Evolutionary conservation across 176 grass and related monocot species (phyloP).

Genomic region (Triticum urartu): DNA sequence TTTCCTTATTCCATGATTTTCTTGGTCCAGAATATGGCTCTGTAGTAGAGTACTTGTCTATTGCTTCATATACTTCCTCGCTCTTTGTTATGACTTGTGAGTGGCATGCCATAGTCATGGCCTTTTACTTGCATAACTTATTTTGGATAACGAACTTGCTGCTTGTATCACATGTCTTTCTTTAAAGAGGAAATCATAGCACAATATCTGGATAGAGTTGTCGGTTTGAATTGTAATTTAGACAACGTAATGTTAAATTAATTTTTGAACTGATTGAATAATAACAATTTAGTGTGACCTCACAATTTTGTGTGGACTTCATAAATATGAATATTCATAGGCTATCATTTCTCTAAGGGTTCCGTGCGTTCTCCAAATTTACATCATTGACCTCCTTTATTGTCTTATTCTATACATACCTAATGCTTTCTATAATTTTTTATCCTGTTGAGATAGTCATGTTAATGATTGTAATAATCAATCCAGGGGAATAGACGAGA

Average conservation of each 20-base stretch:
- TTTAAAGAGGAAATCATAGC: neutral
- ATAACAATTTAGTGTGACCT: neutral
- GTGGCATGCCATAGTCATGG: neutral
- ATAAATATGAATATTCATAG: neutral
- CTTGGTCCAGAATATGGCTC: neutral
- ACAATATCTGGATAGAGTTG: neutral
- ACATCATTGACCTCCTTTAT: neutral
- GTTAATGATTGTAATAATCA: neutral
- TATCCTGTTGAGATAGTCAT: neutral
- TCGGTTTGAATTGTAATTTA: neutral
- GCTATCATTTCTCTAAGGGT: neutral
- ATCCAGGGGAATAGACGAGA: slow-evolving; percentile 94
- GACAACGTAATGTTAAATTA: neutral
- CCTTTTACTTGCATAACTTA: neutral
- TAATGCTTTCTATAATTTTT: neutral
- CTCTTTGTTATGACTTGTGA: slow-evolving; percentile 4
- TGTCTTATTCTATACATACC: neutral
- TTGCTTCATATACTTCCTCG: neutral
- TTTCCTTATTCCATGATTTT: neutral
- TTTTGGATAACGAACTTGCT: neutral
- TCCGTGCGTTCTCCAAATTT: neutral
- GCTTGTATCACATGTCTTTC: neutral
- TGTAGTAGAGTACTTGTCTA: neutral
- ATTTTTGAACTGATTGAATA: neutral
- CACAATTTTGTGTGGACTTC: neutral